These are phyloP conservation scores for Clarireedia monteithiana DNA, from an alignment of 2,329 filamentous ascomycete genomes.

Conservation along the genomic window DNA sequence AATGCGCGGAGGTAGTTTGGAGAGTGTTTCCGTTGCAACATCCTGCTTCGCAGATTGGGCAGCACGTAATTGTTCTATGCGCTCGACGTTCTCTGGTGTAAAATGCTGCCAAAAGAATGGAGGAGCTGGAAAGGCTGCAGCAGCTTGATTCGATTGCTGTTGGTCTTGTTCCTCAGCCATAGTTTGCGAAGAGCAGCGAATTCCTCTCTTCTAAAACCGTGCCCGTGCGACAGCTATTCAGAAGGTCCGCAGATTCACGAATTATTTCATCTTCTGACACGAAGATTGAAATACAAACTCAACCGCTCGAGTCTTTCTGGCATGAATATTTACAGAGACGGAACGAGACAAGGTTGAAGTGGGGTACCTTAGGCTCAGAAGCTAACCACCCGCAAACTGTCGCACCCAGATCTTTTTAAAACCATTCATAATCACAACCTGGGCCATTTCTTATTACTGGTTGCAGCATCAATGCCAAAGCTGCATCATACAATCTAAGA, in stretches of 20 bases:
- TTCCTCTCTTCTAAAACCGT: no score
- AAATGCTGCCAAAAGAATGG: slow-evolving; percentile 89
- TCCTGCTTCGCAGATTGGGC: slow-evolving; percentile 16
- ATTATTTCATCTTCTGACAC: no score
- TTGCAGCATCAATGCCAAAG: no score
- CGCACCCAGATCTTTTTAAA: no score
- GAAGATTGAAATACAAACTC: no score
- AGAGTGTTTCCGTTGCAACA: slow-evolving; percentile 10
- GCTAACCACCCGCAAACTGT: no score
- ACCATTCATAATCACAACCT: no score
- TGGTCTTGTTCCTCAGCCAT: slow-evolving; percentile 47
- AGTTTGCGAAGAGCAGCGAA: neutral
- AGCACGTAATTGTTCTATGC: slow-evolving; percentile 41
- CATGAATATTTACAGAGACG: neutral
- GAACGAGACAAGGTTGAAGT: neutral
- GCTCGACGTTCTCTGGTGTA: slow-evolving; percentile 63
- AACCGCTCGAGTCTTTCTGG: neutral
- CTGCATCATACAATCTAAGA: neutral
- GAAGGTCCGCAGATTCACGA: no score
- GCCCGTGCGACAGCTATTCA: no score
- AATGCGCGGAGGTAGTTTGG: slow-evolving; percentile 24
- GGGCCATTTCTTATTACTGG: neutral
- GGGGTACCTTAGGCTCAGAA: neutral
- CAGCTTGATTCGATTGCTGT: slow-evolving; percentile 39
- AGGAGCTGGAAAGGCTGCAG: slow-evolving; percentile 73